A percentile compares a stretch with the other conserved stretches of the same genome.
These are phyloP conservation scores for Xerocomus nothofagi DNA, from an alignment of 1,284 basidiomycete genomes.

Conservation along the genomic window DNA sequence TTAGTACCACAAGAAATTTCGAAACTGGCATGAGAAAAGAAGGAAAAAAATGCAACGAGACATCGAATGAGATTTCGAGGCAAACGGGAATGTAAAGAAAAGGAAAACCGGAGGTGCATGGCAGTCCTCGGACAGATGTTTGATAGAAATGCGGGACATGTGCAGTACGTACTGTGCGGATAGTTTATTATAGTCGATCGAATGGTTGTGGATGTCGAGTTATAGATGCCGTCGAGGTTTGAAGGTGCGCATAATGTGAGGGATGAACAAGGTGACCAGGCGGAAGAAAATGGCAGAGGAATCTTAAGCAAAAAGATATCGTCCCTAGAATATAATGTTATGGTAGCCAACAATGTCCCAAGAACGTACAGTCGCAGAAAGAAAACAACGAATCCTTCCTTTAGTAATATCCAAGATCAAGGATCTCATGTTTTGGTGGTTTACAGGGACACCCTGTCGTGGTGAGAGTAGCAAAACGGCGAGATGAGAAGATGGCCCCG, in stretches of 20 bases:
- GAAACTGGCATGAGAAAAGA: not conserved
- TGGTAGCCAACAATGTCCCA: constrained; percentile 37
- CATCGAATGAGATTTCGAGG: not conserved
- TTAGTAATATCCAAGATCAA: constrained; percentile 26
- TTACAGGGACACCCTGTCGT: constrained; percentile 1
- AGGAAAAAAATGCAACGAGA: constrained; percentile 10
- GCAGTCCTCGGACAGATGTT: constrained; percentile 16
- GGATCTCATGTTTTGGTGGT: constrained; percentile 5
- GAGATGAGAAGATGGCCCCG: not conserved
- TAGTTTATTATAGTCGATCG: constrained; percentile 22
- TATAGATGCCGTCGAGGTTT: constrained; percentile 30
- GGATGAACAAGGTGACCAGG: constrained; percentile 16
- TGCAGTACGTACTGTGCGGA: constrained; percentile 31
- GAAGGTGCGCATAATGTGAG: constrained; percentile 9
- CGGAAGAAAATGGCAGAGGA: constrained; percentile 5
- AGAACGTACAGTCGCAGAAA: constrained; percentile 33
- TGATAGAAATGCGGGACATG: constrained; percentile 33
- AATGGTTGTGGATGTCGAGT: constrained; percentile 17
- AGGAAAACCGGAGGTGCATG: not conserved
- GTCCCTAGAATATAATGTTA: constrained; percentile 39
- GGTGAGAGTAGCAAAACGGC: constrained; percentile 9
- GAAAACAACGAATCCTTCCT: constrained; percentile 14
- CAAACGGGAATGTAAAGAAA: not conserved
- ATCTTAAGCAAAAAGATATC: constrained; percentile 32
- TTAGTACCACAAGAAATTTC: constrained; percentile 16